Base-by-base conservation (phyloP, 148 eudicot species). In the Fagopyrum esculentum region DNA sequence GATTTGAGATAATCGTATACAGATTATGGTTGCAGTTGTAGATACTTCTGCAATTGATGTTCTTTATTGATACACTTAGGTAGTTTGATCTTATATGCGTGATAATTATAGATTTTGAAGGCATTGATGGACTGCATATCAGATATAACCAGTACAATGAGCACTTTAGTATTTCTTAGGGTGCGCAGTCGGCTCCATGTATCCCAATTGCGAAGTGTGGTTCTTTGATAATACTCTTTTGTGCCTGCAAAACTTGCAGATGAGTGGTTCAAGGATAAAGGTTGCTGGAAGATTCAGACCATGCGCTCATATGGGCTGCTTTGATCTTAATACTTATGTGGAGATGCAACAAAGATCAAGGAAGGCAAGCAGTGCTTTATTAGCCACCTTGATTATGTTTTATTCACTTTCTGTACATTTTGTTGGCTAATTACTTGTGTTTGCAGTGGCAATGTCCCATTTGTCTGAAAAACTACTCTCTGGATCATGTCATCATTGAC, bases 361-460 rank as follows among this genome's bases (percentile, higher is more conserved):
- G 72, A 90, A 90, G 95, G 95, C 77, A 82, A 86, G 90, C 73
- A 69, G 10, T 19, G 17, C 8, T 15, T 70, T 47, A 12, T 71
- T 71, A 56, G 12, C 72, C 49, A 19, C 50, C 4, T 47, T 49
- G 8, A 10, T 72, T 35, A 19, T 4, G 72, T 29, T 73, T 30
- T 6, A 56, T 7, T 5, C 1, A 22, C 8, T 35, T 35, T 35
- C 3, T 3, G 9, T 71, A 1, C 29, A 17, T 35, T 35, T 71
- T 40, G 47, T 35, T 68, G 46, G 55, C 45, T 17, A n/a, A 71
- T 76, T 8, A 45, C 43, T 73, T 66, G 55, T 29, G 74, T 72
- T 73, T 88, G 79, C 90, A 90, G 96, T 90, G 96, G 96, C 96
- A 95, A 76, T 95, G 98, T 77, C 98, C 98, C 61, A 86, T 89